Base-by-base conservation (phyloP, 768 basidiomycete species). In the Tylopilus sp. region DNA sequence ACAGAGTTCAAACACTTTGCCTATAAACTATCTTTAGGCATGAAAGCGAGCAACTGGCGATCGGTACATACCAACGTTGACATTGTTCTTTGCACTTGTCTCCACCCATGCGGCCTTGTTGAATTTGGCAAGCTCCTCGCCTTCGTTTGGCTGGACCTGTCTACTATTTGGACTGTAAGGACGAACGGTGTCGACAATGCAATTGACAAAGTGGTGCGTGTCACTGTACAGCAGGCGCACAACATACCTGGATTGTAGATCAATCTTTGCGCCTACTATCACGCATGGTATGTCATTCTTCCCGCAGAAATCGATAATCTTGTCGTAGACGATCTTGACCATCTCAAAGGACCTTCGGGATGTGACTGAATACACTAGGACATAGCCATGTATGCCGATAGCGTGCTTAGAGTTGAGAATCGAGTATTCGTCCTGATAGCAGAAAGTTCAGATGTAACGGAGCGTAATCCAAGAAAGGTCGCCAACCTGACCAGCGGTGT, bases 381-480 rank as follows among this genome's bases (percentile, higher is more conserved):
- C 83, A 70, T 90, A 99, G 66, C 96, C 96, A 66, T 99, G 95
- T 63, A 96, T 92, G 48, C 96, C 96, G 63, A 98, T 92, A 36
- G 93, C 94, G 66, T 98, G 91, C 69, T 94, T 92, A 25, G 89
- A 81, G 60, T 92, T 92, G 58, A 99, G 83, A 52, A 95, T 90
- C 19, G 92, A 89, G 74, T 90, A 98, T 71, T 99, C 96, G 66
- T 98, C 96, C 93, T 62, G 45, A 33, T 13, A 25, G 11, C 16
- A 44, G 52, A 52, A 25, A 26, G 46, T 42, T 53, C 24, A 44
- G 54, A 57, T 31, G 52, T 37, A 22, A 40, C 44, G 11, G 24
- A 19, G 55, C 8, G 31, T 31, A 53, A 38, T 37, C 14, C 16
- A 26, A 50, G 10, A 38, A 33, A 37, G 37, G 49, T 7, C 36